phyloP scores from a whole-genome alignment of 192 early-diverging fungal genomes.

The Dissophora globulifera region DNA sequence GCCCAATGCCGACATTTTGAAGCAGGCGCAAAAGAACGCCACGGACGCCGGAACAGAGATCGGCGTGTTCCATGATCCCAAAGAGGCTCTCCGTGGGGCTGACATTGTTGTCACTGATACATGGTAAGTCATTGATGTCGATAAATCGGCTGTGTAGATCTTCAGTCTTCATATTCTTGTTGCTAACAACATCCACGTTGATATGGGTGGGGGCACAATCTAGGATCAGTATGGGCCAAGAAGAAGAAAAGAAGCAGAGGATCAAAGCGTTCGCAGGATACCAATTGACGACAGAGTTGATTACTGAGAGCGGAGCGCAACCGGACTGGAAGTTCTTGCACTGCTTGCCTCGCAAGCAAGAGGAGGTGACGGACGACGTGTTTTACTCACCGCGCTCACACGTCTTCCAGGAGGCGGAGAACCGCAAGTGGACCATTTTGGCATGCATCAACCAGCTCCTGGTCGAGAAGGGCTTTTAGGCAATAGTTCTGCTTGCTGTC shows the following conservation, averaged over 20 bases:
- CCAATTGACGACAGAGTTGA: constrained; percentile 90
- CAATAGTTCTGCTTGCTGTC: no score
- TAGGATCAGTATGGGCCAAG: constrained; percentile 97
- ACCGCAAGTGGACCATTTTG: constrained; percentile 98
- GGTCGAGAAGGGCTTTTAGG: constrained; percentile 64
- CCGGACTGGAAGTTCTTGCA: constrained; percentile 98
- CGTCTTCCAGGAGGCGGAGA: constrained; percentile 97
- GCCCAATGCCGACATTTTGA: constrained; percentile 74
- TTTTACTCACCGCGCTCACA: constrained; percentile 92
- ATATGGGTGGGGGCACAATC: not conserved
- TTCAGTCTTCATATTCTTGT: no score
- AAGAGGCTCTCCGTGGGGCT: constrained; percentile 80
- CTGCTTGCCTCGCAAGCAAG: constrained; percentile 94
- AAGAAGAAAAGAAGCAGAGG: constrained; percentile 86
- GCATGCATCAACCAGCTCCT: constrained; percentile 80
- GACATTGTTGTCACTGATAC: constrained; percentile 98
- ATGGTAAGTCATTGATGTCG: no score
- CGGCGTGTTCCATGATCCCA: constrained; percentile 72
- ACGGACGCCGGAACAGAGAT: constrained; percentile 59
- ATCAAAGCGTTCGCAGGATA: constrained; percentile 87
- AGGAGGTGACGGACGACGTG: constrained; percentile 98
- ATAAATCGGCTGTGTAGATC: no score
- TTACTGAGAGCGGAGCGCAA: constrained; percentile 78
- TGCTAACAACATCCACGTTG: no score
- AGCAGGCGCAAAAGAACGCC: constrained; percentile 74